Evolutionary conservation across 352 stramenopile species (phyloP), one percentile per base, ranked within the genome.

Genomic region (Pythium rhizo-oryzae): DNA sequence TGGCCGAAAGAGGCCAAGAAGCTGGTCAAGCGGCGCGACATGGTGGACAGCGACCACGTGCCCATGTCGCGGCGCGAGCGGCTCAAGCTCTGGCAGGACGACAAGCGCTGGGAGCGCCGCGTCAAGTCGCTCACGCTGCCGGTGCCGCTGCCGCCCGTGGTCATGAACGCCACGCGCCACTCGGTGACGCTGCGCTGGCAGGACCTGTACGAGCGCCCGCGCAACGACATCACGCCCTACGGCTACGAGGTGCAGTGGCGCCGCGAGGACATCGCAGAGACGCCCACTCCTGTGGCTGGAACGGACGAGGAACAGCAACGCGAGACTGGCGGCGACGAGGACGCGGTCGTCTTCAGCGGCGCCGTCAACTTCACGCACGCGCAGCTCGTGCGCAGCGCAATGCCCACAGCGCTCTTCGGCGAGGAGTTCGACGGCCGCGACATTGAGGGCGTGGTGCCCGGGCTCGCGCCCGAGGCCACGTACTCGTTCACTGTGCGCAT

Each of bases 71-170:
- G 87, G 23, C 85, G 85, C 49, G 82, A 95, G 51, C 78, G 87
- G 0, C 82, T 93, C 46, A 92, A 93, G 66, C 72, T 87, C 30
- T 93, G 87, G 85, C 87, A 95, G 25, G 82, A 93, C 37, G 85
- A 92, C 65, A 84, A 82, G 41, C 76, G 85, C 0, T 93, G 85
- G 84, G 84, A 89, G 59, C 65, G 80, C 2, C 74, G 80, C 59
- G 79, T 95, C 52, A 72, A 82, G 47, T 80, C 81, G 33, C 74
- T 91, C 28, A 93, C 87, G 21, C 78, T 95, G 1, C 87, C 87
- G 0, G 81, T 93, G 9, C 71, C 87, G 19, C 75, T 80, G 49
- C 78, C 87, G 4, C 83, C 83, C 2, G 64, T 91, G 2, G 71
- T 93, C 3, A 54, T 91, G n/a, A 85, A 90, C 50, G 74, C 76